A percentile compares a stretch with the other conserved stretches of the same genome.
Evolutionary conservation across 306 rosid species (phyloP).

Genomic region (Ziziphus jujuba): DNA sequence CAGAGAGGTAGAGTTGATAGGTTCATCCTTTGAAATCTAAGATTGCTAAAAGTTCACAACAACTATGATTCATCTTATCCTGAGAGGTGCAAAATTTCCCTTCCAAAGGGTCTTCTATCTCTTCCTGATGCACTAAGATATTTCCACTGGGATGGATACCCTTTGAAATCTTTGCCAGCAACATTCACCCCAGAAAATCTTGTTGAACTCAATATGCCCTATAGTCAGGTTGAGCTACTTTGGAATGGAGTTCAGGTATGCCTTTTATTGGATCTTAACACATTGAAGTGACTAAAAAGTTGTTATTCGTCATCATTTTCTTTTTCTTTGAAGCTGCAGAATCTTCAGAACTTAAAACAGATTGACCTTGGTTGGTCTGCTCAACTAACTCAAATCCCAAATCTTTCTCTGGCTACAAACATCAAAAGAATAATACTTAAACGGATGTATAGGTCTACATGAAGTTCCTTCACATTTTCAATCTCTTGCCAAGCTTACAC

Average conservation of each 20-base stretch:
- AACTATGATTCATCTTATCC: neutral
- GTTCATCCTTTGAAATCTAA: conserved; percentile 29
- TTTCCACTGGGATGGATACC: conserved; percentile 14
- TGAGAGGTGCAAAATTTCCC: neutral
- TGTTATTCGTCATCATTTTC: no score
- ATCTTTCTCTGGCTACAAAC: no score
- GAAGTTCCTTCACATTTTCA: conserved; percentile 24
- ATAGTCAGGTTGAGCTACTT: neutral
- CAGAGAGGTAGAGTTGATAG: neutral
- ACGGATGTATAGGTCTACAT: no score
- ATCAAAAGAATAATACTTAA: no score
- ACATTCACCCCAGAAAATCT: conserved; percentile 3
- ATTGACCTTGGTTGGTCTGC: no score
- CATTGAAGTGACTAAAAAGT: no score
- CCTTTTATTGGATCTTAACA: no score
- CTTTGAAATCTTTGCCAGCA: conserved; percentile 1
- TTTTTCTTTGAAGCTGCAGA: no score
- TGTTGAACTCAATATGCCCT: neutral
- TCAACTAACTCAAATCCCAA: neutral
- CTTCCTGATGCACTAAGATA: conserved; percentile 11
- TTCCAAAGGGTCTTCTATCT: neutral
- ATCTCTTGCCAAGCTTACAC: conserved; percentile 13
- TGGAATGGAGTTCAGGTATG: neutral
- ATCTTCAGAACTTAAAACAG: conserved; percentile 4
- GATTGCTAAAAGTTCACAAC: conserved; percentile 12